Conservation (phyloP, 129 eudicot genomes). For the Lactuca saligna region DNA sequence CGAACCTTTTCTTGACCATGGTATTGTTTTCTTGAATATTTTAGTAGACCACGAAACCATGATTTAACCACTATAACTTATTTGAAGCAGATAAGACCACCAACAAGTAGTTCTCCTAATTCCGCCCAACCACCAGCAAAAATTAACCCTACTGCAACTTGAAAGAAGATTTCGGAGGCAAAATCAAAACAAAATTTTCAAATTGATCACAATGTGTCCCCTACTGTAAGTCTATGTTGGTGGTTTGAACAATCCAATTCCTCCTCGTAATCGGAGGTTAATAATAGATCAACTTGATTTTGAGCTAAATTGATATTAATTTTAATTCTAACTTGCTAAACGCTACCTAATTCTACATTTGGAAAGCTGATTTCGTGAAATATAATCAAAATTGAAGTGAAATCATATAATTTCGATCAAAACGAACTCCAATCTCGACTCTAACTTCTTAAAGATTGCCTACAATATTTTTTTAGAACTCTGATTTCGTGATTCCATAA, state of each 20-base stretch:
- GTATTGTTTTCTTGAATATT: slow-evolving; percentile 47
- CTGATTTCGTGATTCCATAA: not conserved
- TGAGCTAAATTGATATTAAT: not conserved
- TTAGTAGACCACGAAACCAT: slow-evolving; percentile 75
- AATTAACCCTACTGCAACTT: not conserved
- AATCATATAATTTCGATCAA: not conserved
- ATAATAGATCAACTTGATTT: not conserved
- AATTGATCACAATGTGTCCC: too few relatives aligned
- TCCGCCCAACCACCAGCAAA: not conserved
- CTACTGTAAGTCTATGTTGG: too few relatives aligned
- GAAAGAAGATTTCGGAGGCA: not conserved
- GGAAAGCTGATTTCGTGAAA: slow-evolving; percentile 3
- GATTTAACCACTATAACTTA: slow-evolving; percentile 63
- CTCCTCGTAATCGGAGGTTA: too few relatives aligned
- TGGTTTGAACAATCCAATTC: too few relatives aligned
- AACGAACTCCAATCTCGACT: slow-evolving; percentile 14
- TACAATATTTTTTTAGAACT: not conserved
- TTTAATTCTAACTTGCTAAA: slow-evolving; percentile 4
- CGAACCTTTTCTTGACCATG: slow-evolving; percentile 37
- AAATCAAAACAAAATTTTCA: too few relatives aligned
- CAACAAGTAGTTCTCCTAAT: slow-evolving; percentile 1
- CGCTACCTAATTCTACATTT: slow-evolving; percentile 3
- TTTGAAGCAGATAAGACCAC: slow-evolving; percentile 13
- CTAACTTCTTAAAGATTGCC: not conserved
- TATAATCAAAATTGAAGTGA: slow-evolving; percentile 11